These are phyloP conservation scores for Nakazawaea pomicola DNA, from an alignment of 805 yeast species.

Conservation along the genomic window DNA sequence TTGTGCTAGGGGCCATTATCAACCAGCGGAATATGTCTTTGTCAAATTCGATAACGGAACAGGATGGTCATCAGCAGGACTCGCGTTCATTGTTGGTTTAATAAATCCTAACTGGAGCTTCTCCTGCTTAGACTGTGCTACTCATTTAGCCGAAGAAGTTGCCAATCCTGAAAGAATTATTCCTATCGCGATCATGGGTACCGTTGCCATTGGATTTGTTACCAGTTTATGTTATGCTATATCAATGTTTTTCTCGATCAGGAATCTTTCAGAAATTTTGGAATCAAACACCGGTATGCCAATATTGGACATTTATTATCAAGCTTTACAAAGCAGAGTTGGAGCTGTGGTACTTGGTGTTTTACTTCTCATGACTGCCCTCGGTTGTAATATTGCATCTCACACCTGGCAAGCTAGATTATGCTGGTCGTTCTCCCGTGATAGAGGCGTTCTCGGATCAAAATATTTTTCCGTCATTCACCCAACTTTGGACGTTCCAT, in stretches of 20 bases:
- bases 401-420: constrained; percentile 68
- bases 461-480: constrained; percentile 45
- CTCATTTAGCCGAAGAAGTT: constrained; percentile 68
- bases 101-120: constrained; percentile 69
- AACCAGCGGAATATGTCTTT: constrained; percentile 49
- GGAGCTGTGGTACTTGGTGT: constrained; percentile 51
- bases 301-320: constrained; percentile 56
- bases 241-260: constrained; percentile 56
- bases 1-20: constrained; percentile 47
- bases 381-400: constrained; percentile 54
- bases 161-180: constrained; percentile 52
- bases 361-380: constrained; percentile 46
- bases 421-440: constrained; percentile 66
- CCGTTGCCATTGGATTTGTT: constrained; percentile 61
- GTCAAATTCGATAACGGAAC: constrained; percentile 47
- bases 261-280: constrained; percentile 43
- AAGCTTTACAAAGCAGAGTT: constrained; percentile 45
- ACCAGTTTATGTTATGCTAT: constrained; percentile 51
- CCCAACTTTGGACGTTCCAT: constrained; percentile 45
- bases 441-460: constrained; percentile 56
- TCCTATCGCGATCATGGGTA: constrained; percentile 57
- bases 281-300: constrained; percentile 56
- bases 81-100: constrained; percentile 66
- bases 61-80: constrained; percentile 55
- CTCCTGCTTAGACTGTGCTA: constrained; percentile 64